Percentiles rank a stretch among this genome's conserved stretches.
Evolutionary conservation across 371 early-diverging fungal species (phyloP).

Genomic region (Phascolomyces articulosus): DNA sequence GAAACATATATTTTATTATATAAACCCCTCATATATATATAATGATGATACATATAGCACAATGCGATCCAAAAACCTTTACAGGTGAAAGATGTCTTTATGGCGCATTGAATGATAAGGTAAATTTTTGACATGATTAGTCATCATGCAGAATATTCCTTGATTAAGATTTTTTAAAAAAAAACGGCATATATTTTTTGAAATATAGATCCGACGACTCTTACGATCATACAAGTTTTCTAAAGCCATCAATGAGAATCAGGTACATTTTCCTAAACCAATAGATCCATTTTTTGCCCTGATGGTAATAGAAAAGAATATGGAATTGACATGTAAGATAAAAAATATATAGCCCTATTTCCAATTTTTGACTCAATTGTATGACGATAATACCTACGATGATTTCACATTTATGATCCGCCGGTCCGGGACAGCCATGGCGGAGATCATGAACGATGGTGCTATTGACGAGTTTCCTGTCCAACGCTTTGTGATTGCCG

Average conservation of each 20-base stretch:
- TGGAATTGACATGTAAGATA: too few species aligned
- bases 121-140: not conserved
- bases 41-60: conserved; percentile 29
- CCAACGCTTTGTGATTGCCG: conserved; percentile 36
- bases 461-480: conserved; percentile 25
- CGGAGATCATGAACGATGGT: not conserved
- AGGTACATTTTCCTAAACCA: conserved; percentile 10
- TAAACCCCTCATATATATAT: not conserved
- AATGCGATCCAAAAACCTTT: conserved; percentile 45
- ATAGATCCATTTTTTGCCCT: too few species aligned
- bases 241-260: conserved; percentile 42
- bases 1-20: too few species aligned
- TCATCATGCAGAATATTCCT: not conserved
- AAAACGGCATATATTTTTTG: too few species aligned
- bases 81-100: conserved; percentile 46
- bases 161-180: too few species aligned
- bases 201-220: conserved; percentile 35
- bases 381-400: conserved; percentile 22
- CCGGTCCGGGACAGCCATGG: not conserved
- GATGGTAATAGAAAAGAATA: too few species aligned
- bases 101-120: conserved; percentile 36
- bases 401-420: conserved; percentile 37
- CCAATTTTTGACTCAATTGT: conserved; percentile 30
- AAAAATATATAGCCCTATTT: conserved; percentile 32
- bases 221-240: conserved; percentile 41